Percentiles rank a stretch among this genome's conserved stretches.
Conservation (phyloP, 805 yeast species). For the Metschnikowia baotianmanensis region DNA sequence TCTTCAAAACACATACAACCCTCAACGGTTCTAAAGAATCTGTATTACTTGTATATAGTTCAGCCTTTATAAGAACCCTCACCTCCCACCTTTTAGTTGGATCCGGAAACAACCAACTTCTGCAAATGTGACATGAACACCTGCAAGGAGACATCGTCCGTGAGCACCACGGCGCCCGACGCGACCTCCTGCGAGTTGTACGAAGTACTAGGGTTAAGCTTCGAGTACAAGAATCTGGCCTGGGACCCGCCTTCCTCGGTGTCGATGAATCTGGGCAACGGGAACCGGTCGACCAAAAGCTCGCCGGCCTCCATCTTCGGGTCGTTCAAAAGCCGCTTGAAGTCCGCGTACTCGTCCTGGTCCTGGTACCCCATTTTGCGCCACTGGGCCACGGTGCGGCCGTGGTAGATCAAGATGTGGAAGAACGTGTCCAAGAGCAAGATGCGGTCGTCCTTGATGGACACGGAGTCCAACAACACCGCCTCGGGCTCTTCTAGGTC, state of each 20-base stretch:
- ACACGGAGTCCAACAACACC: slow-evolving; percentile 88
- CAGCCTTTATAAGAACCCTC: too few relatives aligned
- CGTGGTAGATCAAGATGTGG: slow-evolving; percentile 94
- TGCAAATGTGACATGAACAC: slow-evolving; percentile 94
- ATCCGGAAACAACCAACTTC: slow-evolving; percentile 71
- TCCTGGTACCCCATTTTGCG: slow-evolving; percentile 93
- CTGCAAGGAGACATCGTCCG: slow-evolving; percentile 94
- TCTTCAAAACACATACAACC: too few relatives aligned
- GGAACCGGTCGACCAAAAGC: slow-evolving; percentile 89
- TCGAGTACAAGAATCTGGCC: slow-evolving; percentile 93
- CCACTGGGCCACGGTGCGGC: slow-evolving; percentile 94
- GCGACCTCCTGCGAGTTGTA: slow-evolving; percentile 59
- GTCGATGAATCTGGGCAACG: slow-evolving; percentile 94
- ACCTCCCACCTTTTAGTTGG: slow-evolving; percentile 22
- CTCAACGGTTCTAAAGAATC: too few relatives aligned
- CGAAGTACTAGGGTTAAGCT: slow-evolving; percentile 90
- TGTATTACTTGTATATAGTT: too few relatives aligned
- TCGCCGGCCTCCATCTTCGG: slow-evolving; percentile 93
- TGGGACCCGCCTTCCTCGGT: slow-evolving; percentile 99
- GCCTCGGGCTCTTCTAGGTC: slow-evolving; percentile 76
- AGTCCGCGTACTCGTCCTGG: slow-evolving; percentile 83
- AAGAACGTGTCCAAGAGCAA: slow-evolving; percentile 91
- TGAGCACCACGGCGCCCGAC: slow-evolving; percentile 76
- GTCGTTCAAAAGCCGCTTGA: slow-evolving; percentile 79
- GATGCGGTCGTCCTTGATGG: slow-evolving; percentile 85